phyloP scores from a whole-genome alignment of 75 land plant species.

The Larix kaempferi region DNA sequence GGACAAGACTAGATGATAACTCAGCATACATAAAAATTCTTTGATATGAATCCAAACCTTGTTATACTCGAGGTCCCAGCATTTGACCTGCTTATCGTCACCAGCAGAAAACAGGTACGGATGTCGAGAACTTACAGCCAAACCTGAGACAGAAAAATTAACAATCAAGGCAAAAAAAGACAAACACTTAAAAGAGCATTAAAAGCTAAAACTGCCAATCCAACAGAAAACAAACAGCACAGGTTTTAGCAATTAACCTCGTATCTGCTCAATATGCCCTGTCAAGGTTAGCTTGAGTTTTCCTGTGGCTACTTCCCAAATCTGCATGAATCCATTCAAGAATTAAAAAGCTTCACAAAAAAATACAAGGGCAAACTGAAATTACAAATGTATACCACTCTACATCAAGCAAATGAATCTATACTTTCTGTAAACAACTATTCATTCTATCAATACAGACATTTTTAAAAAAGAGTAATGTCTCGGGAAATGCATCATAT shows the following conservation, averaged over 20 bases:
- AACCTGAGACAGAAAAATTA: conserved; percentile 50
- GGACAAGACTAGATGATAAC: not conserved
- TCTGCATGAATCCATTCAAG: conserved; percentile 31
- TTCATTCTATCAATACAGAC: too few relatives aligned
- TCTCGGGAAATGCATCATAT: too few relatives aligned
- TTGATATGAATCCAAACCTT: conserved; percentile 46
- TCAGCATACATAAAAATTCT: not conserved
- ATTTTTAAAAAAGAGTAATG: too few relatives aligned
- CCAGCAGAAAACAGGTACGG: conserved; percentile 99
- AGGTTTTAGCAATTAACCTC: conserved; percentile 49
- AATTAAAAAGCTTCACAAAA: not conserved
- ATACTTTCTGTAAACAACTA: not conserved
- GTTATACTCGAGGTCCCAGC: conserved; percentile 99
- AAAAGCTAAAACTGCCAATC: conserved; percentile 1
- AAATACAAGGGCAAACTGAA: not conserved
- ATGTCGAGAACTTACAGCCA: conserved; percentile 85
- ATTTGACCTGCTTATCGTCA: conserved; percentile 99
- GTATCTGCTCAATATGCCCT: conserved; percentile 97
- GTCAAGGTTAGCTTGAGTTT: conserved; percentile 89
- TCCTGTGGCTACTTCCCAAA: conserved; percentile 92
- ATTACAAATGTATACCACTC: not conserved
- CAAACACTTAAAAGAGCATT: not conserved
- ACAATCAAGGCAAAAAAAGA: not conserved
- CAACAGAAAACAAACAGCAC: conserved; percentile 2
- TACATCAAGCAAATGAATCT: not conserved